Conservation (phyloP, 495 filamentous ascomycete genomes). For the Aspergillus taichungensis region DNA sequence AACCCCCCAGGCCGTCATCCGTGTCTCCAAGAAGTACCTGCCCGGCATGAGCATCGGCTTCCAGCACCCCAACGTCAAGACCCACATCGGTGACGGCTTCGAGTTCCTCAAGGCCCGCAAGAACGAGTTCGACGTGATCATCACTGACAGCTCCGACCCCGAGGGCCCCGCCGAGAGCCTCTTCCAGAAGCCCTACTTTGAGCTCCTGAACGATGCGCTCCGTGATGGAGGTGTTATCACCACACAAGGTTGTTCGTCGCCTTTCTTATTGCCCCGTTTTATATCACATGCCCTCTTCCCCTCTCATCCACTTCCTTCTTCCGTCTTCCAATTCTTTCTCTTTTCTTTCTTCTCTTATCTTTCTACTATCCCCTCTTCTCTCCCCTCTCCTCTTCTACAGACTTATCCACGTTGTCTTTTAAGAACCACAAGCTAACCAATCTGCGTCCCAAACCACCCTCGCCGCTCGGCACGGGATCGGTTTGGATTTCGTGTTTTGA, state of each 20-base stretch:
- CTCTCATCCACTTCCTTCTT: constrained; percentile 4
- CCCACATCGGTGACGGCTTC: constrained; percentile 93
- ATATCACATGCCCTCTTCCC: background rate
- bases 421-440: constrained; percentile 20
- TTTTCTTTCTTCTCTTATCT: background rate
- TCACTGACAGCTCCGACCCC: constrained; percentile 96
- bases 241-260: constrained; percentile 99
- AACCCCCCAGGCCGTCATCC: constrained; percentile 70
- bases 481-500: constrained; percentile 24
- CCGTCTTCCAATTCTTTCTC: background rate
- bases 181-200: constrained; percentile 98
- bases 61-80: constrained; percentile 84
- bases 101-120: constrained; percentile 89
- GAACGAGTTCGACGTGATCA: constrained; percentile 98
- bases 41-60: constrained; percentile 90
- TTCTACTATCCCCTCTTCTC: constrained; percentile 6
- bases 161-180: constrained; percentile 92
- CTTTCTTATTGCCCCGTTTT: constrained; percentile 40
- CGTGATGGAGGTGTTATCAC: constrained; percentile 96
- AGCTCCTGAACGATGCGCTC: constrained; percentile 80
- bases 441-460: constrained; percentile 28
- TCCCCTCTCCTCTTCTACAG: background rate
- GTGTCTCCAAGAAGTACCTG: constrained; percentile 96
- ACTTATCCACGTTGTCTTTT: background rate
- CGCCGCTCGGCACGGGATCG: constrained; percentile 19